phyloP scores from a whole-genome alignment of 1,284 basidiomycete species.

The Apiotrichum gracile region DNA sequence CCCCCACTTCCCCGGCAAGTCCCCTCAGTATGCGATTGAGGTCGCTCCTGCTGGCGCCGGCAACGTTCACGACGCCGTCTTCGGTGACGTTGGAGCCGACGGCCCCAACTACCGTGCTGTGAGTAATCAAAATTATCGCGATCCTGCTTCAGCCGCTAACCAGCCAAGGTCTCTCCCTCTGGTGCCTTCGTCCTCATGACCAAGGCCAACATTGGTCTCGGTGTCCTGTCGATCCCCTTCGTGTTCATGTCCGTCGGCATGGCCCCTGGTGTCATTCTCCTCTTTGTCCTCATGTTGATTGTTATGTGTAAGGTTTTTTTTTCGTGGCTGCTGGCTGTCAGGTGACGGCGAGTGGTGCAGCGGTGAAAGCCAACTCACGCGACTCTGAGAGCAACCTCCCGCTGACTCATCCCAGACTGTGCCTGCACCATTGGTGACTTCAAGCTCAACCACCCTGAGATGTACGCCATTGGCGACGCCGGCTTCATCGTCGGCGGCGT shows the following conservation, averaged over 20 bases:
- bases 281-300: constrained; percentile 33
- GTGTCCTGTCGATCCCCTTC: constrained; percentile 30
- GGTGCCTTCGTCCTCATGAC: constrained; percentile 21
- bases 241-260: constrained; percentile 28
- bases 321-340: neutral
- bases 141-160: neutral
- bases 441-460: constrained; percentile 35
- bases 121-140: constrained; percentile 2
- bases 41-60: constrained; percentile 10
- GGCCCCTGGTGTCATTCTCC: constrained; percentile 35
- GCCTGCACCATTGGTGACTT: constrained; percentile 37
- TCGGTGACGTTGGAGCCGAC: constrained; percentile 24
- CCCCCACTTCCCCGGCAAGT: constrained; percentile 2
- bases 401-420: constrained; percentile 20
- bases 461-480: constrained; percentile 31
- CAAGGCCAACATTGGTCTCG: constrained; percentile 30
- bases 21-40: constrained; percentile 10
- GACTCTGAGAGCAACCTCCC: too few species aligned
- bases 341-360: neutral
- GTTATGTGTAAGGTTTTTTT: constrained; percentile 38
- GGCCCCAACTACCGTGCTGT: constrained; percentile 32
- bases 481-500: constrained; percentile 15
- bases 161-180: constrained; percentile 13
- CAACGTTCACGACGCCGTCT: constrained; percentile 25
- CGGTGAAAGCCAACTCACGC: neutral